Evolutionary conservation across 495 filamentous ascomycete genomes (phyloP).

Genomic region (Aspergillus steynii): DNA sequence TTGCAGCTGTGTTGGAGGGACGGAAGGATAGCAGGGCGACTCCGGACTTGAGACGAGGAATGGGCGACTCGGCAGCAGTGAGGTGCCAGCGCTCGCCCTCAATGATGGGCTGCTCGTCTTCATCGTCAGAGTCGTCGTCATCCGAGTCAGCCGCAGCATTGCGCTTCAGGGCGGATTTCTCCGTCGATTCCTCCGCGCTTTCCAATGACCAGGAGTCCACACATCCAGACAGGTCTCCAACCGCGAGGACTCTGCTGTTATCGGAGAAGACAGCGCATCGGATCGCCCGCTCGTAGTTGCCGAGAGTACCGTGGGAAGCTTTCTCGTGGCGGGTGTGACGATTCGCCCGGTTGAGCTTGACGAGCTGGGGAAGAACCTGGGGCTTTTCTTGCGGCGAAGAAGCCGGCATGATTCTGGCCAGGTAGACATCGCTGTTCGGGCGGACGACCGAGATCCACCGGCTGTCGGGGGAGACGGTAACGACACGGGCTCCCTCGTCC

Average conservation of each 20-base stretch:
- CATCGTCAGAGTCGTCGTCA: constrained; percentile 55
- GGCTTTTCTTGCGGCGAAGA: constrained; percentile 37
- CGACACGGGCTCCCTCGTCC: constrained; percentile 63
- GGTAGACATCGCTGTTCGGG: constrained; percentile 47
- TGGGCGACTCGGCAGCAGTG: constrained; percentile 64
- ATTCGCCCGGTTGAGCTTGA: constrained; percentile 57
- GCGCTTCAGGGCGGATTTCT: constrained; percentile 30
- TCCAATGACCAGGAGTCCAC: constrained; percentile 83
- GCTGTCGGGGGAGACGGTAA: constrained; percentile 52
- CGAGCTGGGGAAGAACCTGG: constrained; percentile 46
- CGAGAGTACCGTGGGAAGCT: constrained; percentile 63
- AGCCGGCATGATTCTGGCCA: constrained; percentile 45
- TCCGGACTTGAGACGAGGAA: constrained; percentile 75
- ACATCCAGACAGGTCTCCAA: constrained; percentile 79
- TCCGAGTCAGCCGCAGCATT: constrained; percentile 40
- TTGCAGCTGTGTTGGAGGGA: constrained; percentile 32
- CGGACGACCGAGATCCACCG: constrained; percentile 59
- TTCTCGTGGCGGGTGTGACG: constrained; percentile 56
- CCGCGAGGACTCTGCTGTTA: constrained; percentile 74
- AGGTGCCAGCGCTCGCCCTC: constrained; percentile 63
- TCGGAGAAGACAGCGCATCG: constrained; percentile 75
- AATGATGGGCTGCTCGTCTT: constrained; percentile 39
- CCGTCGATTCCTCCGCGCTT: constrained; percentile 44
- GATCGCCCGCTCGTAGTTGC: constrained; percentile 76
- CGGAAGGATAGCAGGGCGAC: constrained; percentile 76